These are phyloP conservation scores for Citrullus colocynthis DNA, from an alignment of 306 rosid species.

Conservation along the genomic window DNA sequence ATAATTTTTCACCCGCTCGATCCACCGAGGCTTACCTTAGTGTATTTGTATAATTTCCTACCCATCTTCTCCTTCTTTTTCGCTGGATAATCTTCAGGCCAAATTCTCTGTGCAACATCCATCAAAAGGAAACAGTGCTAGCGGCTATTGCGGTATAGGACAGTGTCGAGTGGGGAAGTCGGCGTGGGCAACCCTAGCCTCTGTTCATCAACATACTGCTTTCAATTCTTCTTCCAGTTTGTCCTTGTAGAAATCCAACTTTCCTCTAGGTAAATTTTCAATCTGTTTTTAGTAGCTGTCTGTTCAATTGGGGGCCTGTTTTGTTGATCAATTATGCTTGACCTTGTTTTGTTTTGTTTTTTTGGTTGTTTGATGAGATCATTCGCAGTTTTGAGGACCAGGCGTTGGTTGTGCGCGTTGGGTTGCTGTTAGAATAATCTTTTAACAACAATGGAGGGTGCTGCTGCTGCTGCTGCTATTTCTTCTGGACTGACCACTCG, in stretches of 20 bases:
- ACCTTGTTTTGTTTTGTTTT: constrained; percentile 3
- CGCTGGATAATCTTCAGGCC: neutral
- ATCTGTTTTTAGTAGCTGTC: neutral
- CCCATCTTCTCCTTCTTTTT: neutral
- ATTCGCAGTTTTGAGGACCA: constrained; percentile 16
- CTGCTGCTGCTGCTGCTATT: constrained; percentile 27
- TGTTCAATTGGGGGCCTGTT: neutral
- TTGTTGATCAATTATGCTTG: neutral
- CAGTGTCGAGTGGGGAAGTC: constrained; percentile 20
- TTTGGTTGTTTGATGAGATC: constrained; percentile 26
- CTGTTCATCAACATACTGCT: neutral
- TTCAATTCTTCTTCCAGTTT: neutral
- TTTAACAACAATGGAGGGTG: constrained; percentile 33
- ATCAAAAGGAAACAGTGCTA: constrained; percentile 23
- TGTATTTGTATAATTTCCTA: neutral
- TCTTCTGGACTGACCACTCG: constrained; percentile 41
- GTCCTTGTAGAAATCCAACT: neutral
- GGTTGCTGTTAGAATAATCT: constrained; percentile 10
- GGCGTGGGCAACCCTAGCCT: constrained; percentile 28
- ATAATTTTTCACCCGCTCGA: neutral
- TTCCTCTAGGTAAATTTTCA: neutral
- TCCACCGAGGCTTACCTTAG: neutral
- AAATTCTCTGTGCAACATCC: constrained; percentile 7
- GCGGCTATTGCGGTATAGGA: constrained; percentile 8
- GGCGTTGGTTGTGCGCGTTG: constrained; percentile 17